Percentiles rank a stretch among this genome's conserved stretches.
Evolutionary conservation across 2,329 filamentous ascomycete genomes (phyloP).

Genomic region (Scorias spongiosa): DNA sequence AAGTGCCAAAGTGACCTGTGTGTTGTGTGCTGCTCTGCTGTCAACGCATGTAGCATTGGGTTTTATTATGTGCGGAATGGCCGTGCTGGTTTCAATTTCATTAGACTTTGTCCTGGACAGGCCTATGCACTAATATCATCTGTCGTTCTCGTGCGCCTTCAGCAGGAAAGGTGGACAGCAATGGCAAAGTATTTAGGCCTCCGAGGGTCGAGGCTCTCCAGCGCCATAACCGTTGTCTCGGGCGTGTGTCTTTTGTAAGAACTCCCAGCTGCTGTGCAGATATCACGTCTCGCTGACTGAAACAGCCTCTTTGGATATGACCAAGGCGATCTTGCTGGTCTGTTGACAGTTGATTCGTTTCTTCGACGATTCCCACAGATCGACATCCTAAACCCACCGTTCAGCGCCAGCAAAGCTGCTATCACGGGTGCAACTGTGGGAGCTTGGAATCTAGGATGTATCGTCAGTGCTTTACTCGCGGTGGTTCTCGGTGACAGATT

Average conservation of each 20-base stretch:
- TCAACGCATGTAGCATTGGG: no score
- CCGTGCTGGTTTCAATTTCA: no score
- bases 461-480: conserved; percentile 27
- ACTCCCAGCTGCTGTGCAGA: no score
- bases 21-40: no score
- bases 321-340: conserved; percentile 33
- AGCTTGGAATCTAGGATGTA: conserved; percentile 28
- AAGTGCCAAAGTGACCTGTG: no score
- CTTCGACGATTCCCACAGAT: conserved; percentile 29
- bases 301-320: conserved; percentile 42
- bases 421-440: conserved; percentile 29
- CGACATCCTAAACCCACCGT: conserved; percentile 22
- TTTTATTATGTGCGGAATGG: no score
- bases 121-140: no score
- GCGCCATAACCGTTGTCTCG: not conserved
- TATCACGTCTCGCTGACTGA: not conserved
- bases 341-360: conserved; percentile 54
- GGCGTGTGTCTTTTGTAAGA: conserved; percentile 1
- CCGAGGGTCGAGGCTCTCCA: conserved; percentile 1
- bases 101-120: no score
- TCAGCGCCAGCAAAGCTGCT: conserved; percentile 20
- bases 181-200: conserved; percentile 2
- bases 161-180: not conserved
- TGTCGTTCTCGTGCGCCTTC: no score
- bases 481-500: conserved; percentile 42